phyloP scores from a whole-genome alignment of 2,329 filamentous ascomycete species.

The Colletotrichum trifolii region DNA sequence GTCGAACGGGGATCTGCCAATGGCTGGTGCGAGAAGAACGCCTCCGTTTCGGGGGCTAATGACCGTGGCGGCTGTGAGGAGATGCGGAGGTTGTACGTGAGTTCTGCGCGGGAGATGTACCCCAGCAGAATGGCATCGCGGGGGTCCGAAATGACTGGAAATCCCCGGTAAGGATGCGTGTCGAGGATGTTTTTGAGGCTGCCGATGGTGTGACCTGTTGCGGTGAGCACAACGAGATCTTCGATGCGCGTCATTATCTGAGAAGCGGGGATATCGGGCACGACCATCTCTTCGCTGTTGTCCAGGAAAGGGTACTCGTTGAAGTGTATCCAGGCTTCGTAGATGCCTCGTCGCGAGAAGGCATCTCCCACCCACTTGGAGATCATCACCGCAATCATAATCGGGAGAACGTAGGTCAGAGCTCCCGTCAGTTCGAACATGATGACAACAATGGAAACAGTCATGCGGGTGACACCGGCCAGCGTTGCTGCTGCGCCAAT shows the following conservation, averaged over 20 bases:
- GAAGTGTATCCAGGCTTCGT: slow-evolving; percentile 97
- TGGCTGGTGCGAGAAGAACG: slow-evolving; percentile 86
- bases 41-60: slow-evolving; percentile 77
- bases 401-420: slow-evolving; percentile 94
- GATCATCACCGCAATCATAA: slow-evolving; percentile 99
- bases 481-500: slow-evolving; percentile 95
- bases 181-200: slow-evolving; percentile 77
- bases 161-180: slow-evolving; percentile 85
- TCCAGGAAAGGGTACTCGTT: slow-evolving; percentile 97
- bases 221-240: slow-evolving; percentile 88
- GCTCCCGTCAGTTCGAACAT: slow-evolving; percentile 99
- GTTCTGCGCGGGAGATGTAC: slow-evolving; percentile 93
- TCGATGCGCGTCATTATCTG: slow-evolving; percentile 94
- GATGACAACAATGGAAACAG: slow-evolving; percentile 97
- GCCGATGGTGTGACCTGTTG: slow-evolving; percentile 87
- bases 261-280: slow-evolving; percentile 86
- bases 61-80: slow-evolving; percentile 66
- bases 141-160: slow-evolving; percentile 86
- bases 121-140: slow-evolving; percentile 84
- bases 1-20: slow-evolving; percentile 81
- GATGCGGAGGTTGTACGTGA: slow-evolving; percentile 81
- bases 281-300: slow-evolving; percentile 79
- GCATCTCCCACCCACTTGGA: slow-evolving; percentile 98
- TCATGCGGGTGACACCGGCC: slow-evolving; percentile 93
- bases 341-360: slow-evolving; percentile 92